Evolutionary conservation across 208 protist genomes (phyloP), one percentile per base, ranked within the genome.

Genomic region (Trypanosoma caninum): DNA sequence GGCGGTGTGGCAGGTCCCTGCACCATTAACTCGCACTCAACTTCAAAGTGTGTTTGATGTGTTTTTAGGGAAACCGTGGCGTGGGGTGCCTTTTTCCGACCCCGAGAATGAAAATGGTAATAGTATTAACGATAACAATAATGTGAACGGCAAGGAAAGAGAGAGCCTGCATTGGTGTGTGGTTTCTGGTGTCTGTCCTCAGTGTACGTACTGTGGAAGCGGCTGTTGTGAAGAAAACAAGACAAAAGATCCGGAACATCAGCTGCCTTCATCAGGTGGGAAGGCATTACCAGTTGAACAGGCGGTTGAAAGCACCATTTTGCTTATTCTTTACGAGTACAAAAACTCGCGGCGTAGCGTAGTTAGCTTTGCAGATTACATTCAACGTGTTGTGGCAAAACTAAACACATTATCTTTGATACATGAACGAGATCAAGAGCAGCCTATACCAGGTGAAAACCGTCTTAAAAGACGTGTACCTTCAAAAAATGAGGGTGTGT

Each of bases 241-340:
- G 48, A 35, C 16, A 44, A 42, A 35, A 50, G 8, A 31, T 14
- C 16, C 18, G 37, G 16, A 59, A 53, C 4, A 11, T 13, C 5
- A 25, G 23, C 37, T 28, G 42, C 4, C 42, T 16, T 2, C 11
- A 44, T 53, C 16, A 25, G 22, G 11, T 16, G 18, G 37, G 13
- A 9, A 14, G 13, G 2, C 23, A 38, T 33, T 58, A 31, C 44
- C 53, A 3, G 13, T 13, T 0, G 64, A 59, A 2, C 40, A 47
- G 28, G 44, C 58, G 22, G 79, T 87, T 28, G 72, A 65, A 46
- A 74, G 74, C 5, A 61, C 82, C 27, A 34, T 91, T 5, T 64
- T 91, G 35, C 57, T 91, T 18, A 71, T 78, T 0, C 59, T 91
- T 52, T 65, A 87, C 35, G 81, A 91, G 66, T 87, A 84, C 47